Evolutionary conservation across 306 rosid species (phyloP).

Genomic region (Mimosa bimucronata): DNA sequence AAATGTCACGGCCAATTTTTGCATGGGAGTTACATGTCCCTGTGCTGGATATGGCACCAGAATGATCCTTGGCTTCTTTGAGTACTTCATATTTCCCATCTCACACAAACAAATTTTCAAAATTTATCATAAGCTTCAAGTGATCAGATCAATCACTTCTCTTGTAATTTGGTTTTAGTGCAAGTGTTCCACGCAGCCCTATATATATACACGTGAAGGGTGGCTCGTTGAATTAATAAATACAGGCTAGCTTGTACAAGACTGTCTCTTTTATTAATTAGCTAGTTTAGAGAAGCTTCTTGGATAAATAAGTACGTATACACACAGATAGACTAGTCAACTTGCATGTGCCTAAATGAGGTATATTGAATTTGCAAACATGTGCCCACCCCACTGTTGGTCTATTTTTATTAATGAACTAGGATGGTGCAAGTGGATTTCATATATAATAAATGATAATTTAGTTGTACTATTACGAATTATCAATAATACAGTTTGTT

Average conservation of each 20-base stretch:
- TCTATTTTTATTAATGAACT: not conserved
- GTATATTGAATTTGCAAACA: not conserved
- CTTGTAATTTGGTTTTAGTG: not conserved
- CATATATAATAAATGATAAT: no score
- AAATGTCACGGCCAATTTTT: conserved; percentile 60
- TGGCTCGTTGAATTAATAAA: not conserved
- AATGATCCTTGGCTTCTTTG: conserved; percentile 45
- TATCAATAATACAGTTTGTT: no score
- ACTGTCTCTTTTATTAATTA: not conserved
- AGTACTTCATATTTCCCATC: conserved; percentile 40
- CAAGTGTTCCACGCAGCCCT: not conserved
- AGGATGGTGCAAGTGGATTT: not conserved
- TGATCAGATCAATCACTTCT: not conserved
- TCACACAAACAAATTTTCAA: not conserved
- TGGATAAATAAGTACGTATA: no score
- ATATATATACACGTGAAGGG: not conserved
- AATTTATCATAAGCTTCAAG: not conserved
- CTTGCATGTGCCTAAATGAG: not conserved
- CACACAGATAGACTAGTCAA: not conserved
- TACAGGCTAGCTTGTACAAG: not conserved
- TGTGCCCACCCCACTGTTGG: not conserved
- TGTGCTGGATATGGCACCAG: conserved; percentile 91
- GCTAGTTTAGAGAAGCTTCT: not conserved
- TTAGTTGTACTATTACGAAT: no score
- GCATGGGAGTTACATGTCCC: conserved; percentile 90